Evolutionary conservation across 495 filamentous ascomycete species (phyloP).

Genomic region (Bacidia gigantensis): DNA sequence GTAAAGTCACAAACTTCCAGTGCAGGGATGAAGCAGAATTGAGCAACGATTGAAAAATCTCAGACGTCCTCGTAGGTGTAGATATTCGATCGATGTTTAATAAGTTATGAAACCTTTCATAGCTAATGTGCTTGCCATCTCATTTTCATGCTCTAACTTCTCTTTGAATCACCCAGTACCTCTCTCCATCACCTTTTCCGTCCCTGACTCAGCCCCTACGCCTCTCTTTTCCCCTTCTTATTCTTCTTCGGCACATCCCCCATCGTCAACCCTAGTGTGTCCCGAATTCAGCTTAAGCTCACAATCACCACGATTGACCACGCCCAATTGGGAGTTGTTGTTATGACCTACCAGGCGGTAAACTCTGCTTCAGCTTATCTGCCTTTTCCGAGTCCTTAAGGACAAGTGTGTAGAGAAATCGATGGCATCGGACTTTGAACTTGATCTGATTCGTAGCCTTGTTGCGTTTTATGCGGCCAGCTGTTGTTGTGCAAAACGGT

Average conservation of each 20-base stretch:
- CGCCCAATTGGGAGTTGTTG: neutral
- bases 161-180: neutral
- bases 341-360: constrained; percentile 71
- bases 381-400: constrained; percentile 97
- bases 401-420: constrained; percentile 90
- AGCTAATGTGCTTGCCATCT: too few relatives aligned
- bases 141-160: too few relatives aligned
- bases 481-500: constrained; percentile 29
- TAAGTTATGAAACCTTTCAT: too few relatives aligned
- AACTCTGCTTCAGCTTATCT: constrained; percentile 98
- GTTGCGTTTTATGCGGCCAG: constrained; percentile 96
- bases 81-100: too few relatives aligned
- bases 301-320: constrained; percentile 10
- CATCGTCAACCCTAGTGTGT: constrained; percentile 50
- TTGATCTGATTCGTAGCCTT: constrained; percentile 78
- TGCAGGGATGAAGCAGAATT: too few relatives aligned
- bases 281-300: constrained; percentile 20
- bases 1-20: too few relatives aligned
- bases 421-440: constrained; percentile 99
- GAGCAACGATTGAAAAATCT: too few relatives aligned
- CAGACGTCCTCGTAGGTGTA: too few relatives aligned
- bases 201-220: constrained; percentile 4
- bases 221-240: constrained; percentile 43
- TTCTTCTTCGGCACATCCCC: constrained; percentile 65
- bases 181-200: neutral